A percentile compares a stretch with the other conserved stretches of the same genome.
These are phyloP conservation scores for Sophora flavescens DNA, from an alignment of 306 rosid genomes.

Conservation along the genomic window DNA sequence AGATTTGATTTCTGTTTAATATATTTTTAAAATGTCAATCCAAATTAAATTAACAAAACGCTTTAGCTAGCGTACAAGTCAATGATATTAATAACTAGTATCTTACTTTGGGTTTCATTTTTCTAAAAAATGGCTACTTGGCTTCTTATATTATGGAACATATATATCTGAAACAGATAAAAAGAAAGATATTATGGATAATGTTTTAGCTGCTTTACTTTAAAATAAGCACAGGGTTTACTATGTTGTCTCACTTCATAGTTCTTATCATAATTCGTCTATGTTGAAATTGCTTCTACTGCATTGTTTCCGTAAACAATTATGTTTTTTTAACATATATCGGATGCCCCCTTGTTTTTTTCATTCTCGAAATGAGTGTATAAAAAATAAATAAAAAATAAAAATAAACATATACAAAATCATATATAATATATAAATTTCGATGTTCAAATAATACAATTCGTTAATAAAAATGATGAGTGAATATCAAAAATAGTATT, in stretches of 20 bases:
- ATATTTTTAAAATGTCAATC: too few relatives aligned
- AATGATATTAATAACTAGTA: neutral
- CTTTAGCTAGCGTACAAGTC: conserved; percentile 20
- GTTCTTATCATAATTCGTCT: conserved; percentile 11
- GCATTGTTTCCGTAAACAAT: neutral
- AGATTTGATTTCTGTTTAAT: neutral
- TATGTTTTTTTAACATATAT: too few relatives aligned
- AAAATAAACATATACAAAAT: too few relatives aligned
- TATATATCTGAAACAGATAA: neutral
- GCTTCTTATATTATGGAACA: neutral
- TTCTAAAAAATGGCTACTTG: neutral
- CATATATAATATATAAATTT: too few relatives aligned
- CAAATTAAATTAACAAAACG: neutral
- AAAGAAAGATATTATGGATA: neutral
- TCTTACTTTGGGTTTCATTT: neutral
- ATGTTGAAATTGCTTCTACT: conserved; percentile 29
- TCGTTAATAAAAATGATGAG: conserved; percentile 13
- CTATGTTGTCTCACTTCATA: conserved; percentile 6
- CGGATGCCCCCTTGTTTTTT: too few relatives aligned
- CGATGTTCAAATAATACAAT: too few relatives aligned
- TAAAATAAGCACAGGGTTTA: neutral
- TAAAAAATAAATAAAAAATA: too few relatives aligned
- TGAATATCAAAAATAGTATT: neutral
- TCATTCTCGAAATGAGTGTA: too few relatives aligned
- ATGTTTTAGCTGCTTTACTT: conserved; percentile 8